A percentile compares a stretch with the other conserved stretches of the same genome.
phyloP scores from a whole-genome alignment of 2,329 filamentous ascomycete genomes.

The Biscogniauxia sp. region DNA sequence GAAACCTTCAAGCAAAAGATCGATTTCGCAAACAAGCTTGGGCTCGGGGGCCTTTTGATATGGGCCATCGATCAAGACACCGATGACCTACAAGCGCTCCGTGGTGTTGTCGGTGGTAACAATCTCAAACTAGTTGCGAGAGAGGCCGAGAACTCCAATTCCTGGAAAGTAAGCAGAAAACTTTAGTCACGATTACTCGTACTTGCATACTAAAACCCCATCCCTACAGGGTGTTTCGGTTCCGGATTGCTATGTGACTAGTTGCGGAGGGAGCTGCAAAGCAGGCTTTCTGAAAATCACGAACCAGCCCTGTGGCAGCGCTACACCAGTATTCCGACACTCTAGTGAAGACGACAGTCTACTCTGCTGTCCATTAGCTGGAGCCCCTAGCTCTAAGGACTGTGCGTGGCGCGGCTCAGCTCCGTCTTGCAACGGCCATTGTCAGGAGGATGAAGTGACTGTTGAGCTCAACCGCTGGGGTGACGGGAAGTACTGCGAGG shows the following conservation, averaged over 20 bases:
- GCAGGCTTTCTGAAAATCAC: conserved; percentile 29
- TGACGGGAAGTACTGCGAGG: conserved; percentile 27
- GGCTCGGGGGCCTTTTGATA: no score
- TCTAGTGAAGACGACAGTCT: conserved; percentile 21
- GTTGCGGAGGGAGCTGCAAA: conserved; percentile 30
- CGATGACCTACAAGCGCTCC: conserved; percentile 19
- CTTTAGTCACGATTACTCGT: no score
- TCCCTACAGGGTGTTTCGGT: conserved; percentile 5
- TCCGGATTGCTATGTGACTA: conserved; percentile 28
- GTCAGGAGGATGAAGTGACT: conserved; percentile 34
- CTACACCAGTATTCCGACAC: not conserved
- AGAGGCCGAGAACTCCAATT: conserved; percentile 5
- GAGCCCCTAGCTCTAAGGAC: conserved; percentile 28
- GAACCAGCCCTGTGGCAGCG: conserved; percentile 26
- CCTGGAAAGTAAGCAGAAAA: conserved; percentile 9
- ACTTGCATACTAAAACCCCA: no score
- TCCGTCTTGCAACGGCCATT: conserved; percentile 32
- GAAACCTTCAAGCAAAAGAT: no score
- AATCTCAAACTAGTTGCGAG: conserved; percentile 4
- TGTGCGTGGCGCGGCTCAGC: conserved; percentile 33
- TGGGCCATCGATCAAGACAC: conserved; percentile 26
- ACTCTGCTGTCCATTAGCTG: conserved; percentile 33
- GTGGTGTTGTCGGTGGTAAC: conserved; percentile 12
- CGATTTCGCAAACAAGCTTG: no score
- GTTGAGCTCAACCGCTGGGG: conserved; percentile 30